Conservation (phyloP, 192 early-diverging fungal genomes). For the Backusella morwellensis region DNA sequence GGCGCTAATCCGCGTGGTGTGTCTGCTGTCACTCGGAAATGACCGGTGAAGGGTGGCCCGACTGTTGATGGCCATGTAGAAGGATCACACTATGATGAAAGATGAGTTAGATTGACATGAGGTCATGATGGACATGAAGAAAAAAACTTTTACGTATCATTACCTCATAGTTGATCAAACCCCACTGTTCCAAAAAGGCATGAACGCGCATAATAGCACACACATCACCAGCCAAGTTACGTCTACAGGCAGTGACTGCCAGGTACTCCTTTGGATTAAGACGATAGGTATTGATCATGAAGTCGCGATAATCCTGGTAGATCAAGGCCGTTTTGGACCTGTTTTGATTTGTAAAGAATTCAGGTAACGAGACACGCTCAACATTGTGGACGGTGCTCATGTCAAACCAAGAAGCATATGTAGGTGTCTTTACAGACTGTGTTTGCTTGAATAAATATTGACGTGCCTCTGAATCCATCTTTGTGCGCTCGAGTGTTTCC, state of each 20-base stretch:
- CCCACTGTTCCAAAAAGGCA: slow-evolving; percentile 99
- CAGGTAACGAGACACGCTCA: slow-evolving; percentile 86
- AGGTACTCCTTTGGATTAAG: slow-evolving; percentile 95
- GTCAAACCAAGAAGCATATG: slow-evolving; percentile 95
- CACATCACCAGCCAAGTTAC: slow-evolving; percentile 98
- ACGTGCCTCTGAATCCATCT: slow-evolving; percentile 63
- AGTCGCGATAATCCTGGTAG: slow-evolving; percentile 95
- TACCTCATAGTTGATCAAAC: slow-evolving; percentile 97
- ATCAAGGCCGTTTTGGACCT: slow-evolving; percentile 88
- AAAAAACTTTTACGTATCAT: not conserved
- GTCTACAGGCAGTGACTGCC: slow-evolving; percentile 95
- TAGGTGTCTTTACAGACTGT: slow-evolving; percentile 73
- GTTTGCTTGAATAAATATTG: slow-evolving; percentile 68
- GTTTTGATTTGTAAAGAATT: slow-evolving; percentile 95
- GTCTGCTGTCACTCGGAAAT: slow-evolving; percentile 95
- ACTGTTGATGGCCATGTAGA: slow-evolving; percentile 88
- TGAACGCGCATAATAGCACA: slow-evolving; percentile 98
- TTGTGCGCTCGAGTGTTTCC: slow-evolving; percentile 3
- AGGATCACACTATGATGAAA: slow-evolving; percentile 74
- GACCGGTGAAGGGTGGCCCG: slow-evolving; percentile 95
- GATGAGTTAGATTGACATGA: not conserved
- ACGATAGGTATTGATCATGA: slow-evolving; percentile 98
- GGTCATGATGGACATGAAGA: not conserved
- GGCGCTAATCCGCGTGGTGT: slow-evolving; percentile 92
- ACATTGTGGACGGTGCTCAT: slow-evolving; percentile 78